Percentiles rank a stretch among this genome's conserved stretches.
These are phyloP conservation scores for Irpex rosettiformis DNA, from an alignment of 1,284 basidiomycete species.

Conservation along the genomic window DNA sequence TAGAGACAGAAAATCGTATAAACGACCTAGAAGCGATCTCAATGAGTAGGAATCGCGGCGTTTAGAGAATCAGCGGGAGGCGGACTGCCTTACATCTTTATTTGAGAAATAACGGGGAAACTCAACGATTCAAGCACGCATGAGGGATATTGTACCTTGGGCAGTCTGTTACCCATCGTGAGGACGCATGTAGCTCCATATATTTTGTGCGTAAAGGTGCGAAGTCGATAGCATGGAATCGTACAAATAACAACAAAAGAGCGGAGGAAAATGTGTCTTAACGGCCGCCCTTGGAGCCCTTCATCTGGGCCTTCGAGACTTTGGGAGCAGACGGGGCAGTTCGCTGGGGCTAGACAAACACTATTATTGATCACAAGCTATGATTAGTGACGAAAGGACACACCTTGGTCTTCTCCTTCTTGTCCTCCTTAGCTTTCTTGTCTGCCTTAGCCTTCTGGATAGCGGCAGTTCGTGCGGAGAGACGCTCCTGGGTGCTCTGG, in stretches of 20 bases:
- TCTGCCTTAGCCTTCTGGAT: constrained; percentile 91
- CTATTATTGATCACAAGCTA: neutral
- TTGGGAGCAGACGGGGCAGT: constrained; percentile 66
- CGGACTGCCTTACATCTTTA: neutral
- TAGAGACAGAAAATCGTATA: neutral
- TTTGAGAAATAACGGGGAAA: neutral
- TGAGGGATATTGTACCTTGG: neutral
- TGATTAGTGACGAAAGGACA: constrained; percentile 22
- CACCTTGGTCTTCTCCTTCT: constrained; percentile 80
- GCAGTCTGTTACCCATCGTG: neutral
- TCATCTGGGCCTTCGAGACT: constrained; percentile 95
- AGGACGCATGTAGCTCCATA: constrained; percentile 28
- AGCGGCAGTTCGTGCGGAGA: constrained; percentile 78
- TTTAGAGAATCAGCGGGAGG: neutral
- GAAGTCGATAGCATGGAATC: constrained; percentile 19
- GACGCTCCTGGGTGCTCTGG: constrained; percentile 85
- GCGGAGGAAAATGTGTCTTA: constrained; percentile 29
- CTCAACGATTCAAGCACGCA: neutral
- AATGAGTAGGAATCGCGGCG: neutral
- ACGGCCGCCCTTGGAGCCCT: constrained; percentile 80
- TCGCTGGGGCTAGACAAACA: constrained; percentile 42
- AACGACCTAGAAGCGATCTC: neutral
- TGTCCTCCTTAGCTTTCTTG: constrained; percentile 95
- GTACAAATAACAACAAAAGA: constrained; percentile 15
- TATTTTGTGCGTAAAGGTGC: constrained; percentile 24